Evolutionary conservation across 176 grass and related monocot species (phyloP).

Genomic region (Ananas comosus): DNA sequence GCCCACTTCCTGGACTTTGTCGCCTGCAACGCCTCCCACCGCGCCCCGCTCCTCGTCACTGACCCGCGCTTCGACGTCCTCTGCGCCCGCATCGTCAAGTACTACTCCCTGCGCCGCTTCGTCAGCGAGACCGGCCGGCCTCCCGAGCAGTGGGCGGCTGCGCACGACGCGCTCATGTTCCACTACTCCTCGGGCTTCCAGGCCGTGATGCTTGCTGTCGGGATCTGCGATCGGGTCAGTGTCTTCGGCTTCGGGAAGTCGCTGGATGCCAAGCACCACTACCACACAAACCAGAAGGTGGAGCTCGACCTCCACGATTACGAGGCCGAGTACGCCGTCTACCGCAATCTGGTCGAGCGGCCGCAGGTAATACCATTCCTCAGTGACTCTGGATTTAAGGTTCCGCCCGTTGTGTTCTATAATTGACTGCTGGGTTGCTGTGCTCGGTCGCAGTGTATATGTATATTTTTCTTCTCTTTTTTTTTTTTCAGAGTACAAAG

Average conservation of each 20-base stretch:
- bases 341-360: conserved; percentile 45
- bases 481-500: no score
- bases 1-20: conserved; percentile 76
- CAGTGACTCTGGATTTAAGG: conserved; percentile 39
- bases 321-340: conserved; percentile 86
- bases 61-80: conserved; percentile 74
- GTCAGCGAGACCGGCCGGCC: conserved; percentile 38
- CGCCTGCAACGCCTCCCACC: conserved; percentile 56
- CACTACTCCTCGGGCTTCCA: conserved; percentile 96
- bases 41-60: conserved; percentile 52
- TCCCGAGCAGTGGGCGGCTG: conserved; percentile 45
- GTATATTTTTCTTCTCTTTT: not conserved
- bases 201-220: conserved; percentile 78
- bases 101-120: conserved; percentile 80
- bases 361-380: conserved; percentile 83
- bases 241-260: conserved; percentile 82
- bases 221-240: conserved; percentile 70
- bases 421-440: conserved; percentile 32
- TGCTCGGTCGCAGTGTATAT: not conserved
- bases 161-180: conserved; percentile 52
- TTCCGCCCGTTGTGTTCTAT: conserved; percentile 72
- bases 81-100: conserved; percentile 78
- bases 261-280: conserved; percentile 72
- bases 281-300: conserved; percentile 82
- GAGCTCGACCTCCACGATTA: conserved; percentile 95